Percentiles rank a stretch among this genome's conserved stretches.
These are phyloP conservation scores for Mortierella sp. DNA, from an alignment of 371 early-diverging fungal species.

Conservation along the genomic window DNA sequence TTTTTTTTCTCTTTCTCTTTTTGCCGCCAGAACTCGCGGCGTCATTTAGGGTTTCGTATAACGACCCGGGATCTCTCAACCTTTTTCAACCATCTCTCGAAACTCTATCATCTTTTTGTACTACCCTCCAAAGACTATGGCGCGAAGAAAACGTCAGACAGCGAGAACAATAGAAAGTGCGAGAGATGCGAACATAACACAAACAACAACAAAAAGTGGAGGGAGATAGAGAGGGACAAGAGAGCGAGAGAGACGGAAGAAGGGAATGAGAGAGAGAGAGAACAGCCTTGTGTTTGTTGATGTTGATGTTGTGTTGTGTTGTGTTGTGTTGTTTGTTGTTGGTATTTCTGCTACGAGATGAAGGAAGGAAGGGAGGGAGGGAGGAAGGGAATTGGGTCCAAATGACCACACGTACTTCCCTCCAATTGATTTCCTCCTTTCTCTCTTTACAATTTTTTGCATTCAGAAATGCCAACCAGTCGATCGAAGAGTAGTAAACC, in stretches of 20 bases:
- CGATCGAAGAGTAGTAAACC: neutral
- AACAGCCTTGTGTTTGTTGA: neutral
- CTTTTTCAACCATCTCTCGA: neutral
- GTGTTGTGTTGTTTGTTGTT: too few species aligned
- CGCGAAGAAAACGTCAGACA: too few species aligned
- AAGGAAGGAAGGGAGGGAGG: neutral
- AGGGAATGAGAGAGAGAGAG: too few species aligned
- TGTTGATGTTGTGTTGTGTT: neutral
- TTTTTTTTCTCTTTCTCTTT: neutral
- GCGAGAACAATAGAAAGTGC: neutral
- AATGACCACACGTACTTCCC: neutral
- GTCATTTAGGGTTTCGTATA: neutral
- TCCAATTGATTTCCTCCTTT: neutral
- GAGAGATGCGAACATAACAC: neutral
- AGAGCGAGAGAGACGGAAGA: neutral
- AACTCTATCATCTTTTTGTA: slow-evolving; percentile 8
- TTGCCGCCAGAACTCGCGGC: neutral
- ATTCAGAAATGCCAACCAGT: neutral
- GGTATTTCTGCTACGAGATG: neutral
- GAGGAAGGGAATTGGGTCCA: neutral
- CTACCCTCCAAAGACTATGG: neutral
- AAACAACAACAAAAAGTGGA: neutral
- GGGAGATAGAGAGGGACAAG: neutral
- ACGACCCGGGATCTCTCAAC: neutral
- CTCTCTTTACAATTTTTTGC: neutral